phyloP scores from a whole-genome alignment of 495 filamentous ascomycete genomes.

The Podospora appendiculata region DNA sequence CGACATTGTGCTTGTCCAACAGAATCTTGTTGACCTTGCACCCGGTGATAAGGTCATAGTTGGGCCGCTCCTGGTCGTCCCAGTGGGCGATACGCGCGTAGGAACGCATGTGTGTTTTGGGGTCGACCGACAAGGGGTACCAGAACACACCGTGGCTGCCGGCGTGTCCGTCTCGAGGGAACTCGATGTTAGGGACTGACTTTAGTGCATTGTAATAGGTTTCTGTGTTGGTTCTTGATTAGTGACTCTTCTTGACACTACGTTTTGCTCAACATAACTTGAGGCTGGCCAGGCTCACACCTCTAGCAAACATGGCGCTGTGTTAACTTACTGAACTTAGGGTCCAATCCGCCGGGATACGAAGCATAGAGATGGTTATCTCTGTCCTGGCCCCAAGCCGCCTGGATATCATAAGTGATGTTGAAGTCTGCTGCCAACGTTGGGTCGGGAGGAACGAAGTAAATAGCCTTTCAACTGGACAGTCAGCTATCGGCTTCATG shows the following conservation, averaged over 20 bases:
- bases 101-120: conserved; percentile 21
- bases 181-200: conserved; percentile 9
- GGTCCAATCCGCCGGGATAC: background rate
- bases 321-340: background rate
- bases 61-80: conserved; percentile 14
- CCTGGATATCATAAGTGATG: conserved; percentile 22
- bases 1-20: conserved; percentile 11
- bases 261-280: too few species aligned
- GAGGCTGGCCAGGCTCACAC: too few species aligned
- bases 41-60: conserved; percentile 25
- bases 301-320: background rate
- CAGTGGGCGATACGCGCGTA: conserved; percentile 29
- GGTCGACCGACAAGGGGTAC: conserved; percentile 26
- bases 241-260: conserved; percentile 14
- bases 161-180: conserved; percentile 17
- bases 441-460: conserved; percentile 20
- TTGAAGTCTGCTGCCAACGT: conserved; percentile 20
- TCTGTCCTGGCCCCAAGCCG: conserved; percentile 10
- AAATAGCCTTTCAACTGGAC: conserved; percentile 1
- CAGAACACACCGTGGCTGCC: conserved; percentile 24
- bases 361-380: background rate
- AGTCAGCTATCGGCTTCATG: background rate
- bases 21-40: conserved; percentile 21
- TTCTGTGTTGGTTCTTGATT: conserved; percentile 15
- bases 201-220: conserved; percentile 21